Evolutionary conservation across 331 rosid genomes (phyloP), one percentile per base, ranked within the genome.

Genomic region (Quercus phellos): DNA sequence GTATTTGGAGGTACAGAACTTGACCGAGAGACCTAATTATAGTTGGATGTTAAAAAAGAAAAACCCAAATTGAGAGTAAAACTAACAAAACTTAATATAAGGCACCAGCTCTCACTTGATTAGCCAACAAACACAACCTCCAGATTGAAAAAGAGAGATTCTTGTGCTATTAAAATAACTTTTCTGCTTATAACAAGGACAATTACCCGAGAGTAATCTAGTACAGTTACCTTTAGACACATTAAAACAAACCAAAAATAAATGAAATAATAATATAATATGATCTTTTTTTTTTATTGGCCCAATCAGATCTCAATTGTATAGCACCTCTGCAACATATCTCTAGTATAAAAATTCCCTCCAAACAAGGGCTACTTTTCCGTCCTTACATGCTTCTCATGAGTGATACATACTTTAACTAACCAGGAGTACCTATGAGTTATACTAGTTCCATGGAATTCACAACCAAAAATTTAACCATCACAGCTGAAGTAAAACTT

Each of bases 1-100:
- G 97, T 95, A 79, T 93, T 95, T 22, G 97, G 91, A 81, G 99
- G 98, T 80, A 95, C 91, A 58, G 98, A 93, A 90, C 97, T 91
- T 58, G 98, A 90, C 53, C 99, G 93, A 71, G 99, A 93, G 72
- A 95, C 99, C 98, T 95, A 85, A 58, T 84, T 73, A 69, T 30
- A 60, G 67, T 73, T 63, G 76, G 73, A 81, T 42, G 78, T 74
- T 75, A 88, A 80, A 74, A 72, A 74, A 79, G 29, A 30, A 46
- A 24, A 73, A 34, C 71, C 55, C 70, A 53, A n/a, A 74, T 69
- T 22, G 51, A 43, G 59, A 60, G 29, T 67, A 64, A 76, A 43
- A 79, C 12, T 3, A 68, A 42, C 55, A n/a, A 18, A 63, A 43
- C 51, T 18, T 24, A 27, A 24, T 56, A 21, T 35, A 35, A 5